Conservation (phyloP, 176 grass and related monocot species). For the barley (Hordeum vulgare) region DNA sequence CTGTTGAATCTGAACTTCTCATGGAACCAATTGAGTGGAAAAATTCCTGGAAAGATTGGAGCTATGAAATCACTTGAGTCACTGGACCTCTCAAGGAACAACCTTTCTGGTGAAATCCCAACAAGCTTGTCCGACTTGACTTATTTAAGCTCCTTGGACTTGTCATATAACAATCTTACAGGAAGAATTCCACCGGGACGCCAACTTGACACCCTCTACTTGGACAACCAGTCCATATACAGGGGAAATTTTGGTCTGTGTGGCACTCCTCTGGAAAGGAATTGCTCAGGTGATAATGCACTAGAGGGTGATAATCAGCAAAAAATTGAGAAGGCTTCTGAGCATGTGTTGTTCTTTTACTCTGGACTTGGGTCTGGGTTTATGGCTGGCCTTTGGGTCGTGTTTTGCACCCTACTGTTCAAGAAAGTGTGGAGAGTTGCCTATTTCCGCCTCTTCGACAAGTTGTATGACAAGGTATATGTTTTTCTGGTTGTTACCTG, state of each 20-base stretch:
- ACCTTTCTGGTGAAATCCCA: constrained; percentile 24
- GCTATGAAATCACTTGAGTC: constrained; percentile 31
- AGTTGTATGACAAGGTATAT: neutral
- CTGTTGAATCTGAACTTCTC: neutral
- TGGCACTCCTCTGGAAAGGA: constrained; percentile 13
- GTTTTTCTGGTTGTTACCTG: neutral
- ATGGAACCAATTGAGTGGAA: neutral
- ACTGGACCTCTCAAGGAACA: constrained; percentile 28
- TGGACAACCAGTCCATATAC: constrained; percentile 8
- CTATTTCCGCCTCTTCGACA: constrained; percentile 6
- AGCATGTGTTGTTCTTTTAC: neutral
- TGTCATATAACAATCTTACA: constrained; percentile 33
- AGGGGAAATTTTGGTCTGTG: constrained; percentile 11
- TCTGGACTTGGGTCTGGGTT: constrained; percentile 18
- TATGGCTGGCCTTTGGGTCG: constrained; percentile 8
- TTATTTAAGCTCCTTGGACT: constrained; percentile 17
- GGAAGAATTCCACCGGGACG: constrained; percentile 21
- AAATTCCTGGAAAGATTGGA: neutral
- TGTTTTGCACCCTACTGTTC: constrained; percentile 11
- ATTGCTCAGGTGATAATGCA: neutral
- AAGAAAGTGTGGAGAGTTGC: constrained; percentile 11
- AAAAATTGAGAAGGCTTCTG: neutral
- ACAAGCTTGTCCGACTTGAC: neutral
- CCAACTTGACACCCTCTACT: constrained; percentile 38
- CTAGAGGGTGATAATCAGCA: too few relatives aligned